phyloP scores from a whole-genome alignment of 2,329 filamentous ascomycete species.

The Coniochaeta sp. region DNA sequence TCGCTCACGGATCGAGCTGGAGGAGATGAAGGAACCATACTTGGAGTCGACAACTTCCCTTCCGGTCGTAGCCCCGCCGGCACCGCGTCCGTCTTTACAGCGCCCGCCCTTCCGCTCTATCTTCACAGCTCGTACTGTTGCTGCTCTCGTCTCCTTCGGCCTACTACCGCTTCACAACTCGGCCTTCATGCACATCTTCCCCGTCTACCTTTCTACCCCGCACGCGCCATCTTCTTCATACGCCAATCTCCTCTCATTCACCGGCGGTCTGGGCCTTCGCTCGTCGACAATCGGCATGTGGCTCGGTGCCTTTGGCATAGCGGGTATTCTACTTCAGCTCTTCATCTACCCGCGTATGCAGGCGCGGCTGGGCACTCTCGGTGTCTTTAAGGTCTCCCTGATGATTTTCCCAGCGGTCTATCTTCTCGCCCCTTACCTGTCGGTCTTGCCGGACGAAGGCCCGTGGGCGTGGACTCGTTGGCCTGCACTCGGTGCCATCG shows the following conservation, averaged over 20 bases:
- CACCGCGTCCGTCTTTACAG: conserved; percentile 2
- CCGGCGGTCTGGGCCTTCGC: conserved; percentile 44
- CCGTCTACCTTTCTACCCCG: conserved; percentile 51
- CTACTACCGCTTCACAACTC: conserved; percentile 56
- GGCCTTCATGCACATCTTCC: conserved; percentile 50
- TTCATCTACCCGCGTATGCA: conserved; percentile 54
- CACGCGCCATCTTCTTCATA: conserved; percentile 26
- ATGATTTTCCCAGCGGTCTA: conserved; percentile 54
- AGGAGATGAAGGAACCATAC: conserved; percentile 6
- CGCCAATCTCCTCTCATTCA: conserved; percentile 39
- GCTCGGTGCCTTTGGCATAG: conserved; percentile 52
- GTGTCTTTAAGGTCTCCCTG: conserved; percentile 47
- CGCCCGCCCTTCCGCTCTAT: conserved; percentile 12
- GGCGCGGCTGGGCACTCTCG: conserved; percentile 48
- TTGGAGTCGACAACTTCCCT: not conserved
- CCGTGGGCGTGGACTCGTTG: conserved; percentile 33
- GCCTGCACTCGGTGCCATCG: conserved; percentile 45
- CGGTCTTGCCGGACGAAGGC: conserved; percentile 40
- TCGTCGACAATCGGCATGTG: conserved; percentile 24
- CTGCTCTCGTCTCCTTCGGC: conserved; percentile 25
- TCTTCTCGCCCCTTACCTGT: conserved; percentile 49
- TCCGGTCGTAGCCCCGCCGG: not conserved
- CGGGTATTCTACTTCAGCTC: conserved; percentile 54
- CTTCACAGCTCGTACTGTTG: conserved; percentile 23
- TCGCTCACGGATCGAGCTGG: not conserved